Evolutionary conservation across 2,329 filamentous ascomycete species (phyloP).

Genomic region (Cladorrhinum sp.): DNA sequence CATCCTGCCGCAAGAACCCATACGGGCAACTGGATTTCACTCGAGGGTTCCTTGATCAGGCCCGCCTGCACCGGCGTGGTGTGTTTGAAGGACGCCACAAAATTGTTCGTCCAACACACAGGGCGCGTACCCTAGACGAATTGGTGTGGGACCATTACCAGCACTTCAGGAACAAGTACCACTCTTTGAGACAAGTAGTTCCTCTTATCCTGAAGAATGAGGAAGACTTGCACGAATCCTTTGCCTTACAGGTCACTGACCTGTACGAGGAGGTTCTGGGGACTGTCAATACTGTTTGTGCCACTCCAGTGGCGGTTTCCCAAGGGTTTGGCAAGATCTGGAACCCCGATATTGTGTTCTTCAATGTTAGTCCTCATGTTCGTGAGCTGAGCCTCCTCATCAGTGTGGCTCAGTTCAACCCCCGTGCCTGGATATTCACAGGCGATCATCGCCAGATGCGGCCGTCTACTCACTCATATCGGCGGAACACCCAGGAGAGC

Average conservation of each 20-base stretch:
- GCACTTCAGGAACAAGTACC: conserved; percentile 34
- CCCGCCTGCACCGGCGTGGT: too few species aligned
- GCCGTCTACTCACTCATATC: conserved; percentile 36
- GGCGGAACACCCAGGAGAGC: conserved; percentile 21
- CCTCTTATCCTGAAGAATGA: too few species aligned
- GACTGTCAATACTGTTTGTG: conserved; percentile 44
- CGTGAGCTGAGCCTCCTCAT: conserved; percentile 46
- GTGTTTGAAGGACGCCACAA: too few species aligned
- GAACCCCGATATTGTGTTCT: conserved; percentile 79
- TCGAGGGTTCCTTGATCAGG: conserved; percentile 17
- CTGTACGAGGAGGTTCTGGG: conserved; percentile 32
- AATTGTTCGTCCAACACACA: too few species aligned
- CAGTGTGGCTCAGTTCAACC: conserved; percentile 42
- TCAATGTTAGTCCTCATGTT: conserved; percentile 63
- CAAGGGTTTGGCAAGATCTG: conserved; percentile 51
- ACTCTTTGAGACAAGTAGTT: too few species aligned
- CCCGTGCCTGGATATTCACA: conserved; percentile 44
- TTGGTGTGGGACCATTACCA: not conserved
- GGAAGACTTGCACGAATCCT: too few species aligned
- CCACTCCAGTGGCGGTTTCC: conserved; percentile 44
- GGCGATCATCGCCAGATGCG: conserved; percentile 46
- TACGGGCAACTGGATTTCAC: conserved; percentile 37
- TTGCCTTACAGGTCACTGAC: too few species aligned
- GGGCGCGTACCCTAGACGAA: not conserved
- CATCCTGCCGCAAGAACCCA: conserved; percentile 35